phyloP scores from a whole-genome alignment of 139 green algal genomes.

The Penium margaritaceum region DNA sequence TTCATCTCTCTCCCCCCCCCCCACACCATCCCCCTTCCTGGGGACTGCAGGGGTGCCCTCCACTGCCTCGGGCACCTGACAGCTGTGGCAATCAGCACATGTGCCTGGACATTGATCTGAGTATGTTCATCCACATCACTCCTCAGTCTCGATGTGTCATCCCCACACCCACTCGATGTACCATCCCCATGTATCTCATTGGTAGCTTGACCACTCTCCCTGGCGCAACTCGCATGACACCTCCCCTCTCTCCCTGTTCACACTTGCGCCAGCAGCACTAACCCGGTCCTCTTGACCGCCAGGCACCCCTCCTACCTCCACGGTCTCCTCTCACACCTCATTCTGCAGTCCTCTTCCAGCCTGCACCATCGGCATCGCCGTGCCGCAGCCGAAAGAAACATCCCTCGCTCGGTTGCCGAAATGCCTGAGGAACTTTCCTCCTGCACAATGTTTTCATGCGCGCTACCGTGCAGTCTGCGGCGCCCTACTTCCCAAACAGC shows the following conservation, averaged over 20 bases:
- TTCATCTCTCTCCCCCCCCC: neutral
- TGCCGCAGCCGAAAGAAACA: neutral
- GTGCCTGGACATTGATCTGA: too few species aligned
- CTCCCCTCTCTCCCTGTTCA: too few species aligned
- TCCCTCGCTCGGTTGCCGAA: neutral
- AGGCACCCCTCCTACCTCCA: neutral
- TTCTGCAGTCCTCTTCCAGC: neutral
- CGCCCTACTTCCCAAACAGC: neutral
- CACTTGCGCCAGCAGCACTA: too few species aligned
- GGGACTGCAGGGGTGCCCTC: neutral
- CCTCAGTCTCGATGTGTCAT: too few species aligned
- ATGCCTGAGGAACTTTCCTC: neutral
- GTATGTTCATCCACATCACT: too few species aligned
- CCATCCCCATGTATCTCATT: too few species aligned
- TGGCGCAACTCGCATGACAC: too few species aligned
- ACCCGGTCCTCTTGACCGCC: neutral
- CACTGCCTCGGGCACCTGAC: too few species aligned
- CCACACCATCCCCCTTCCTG: neutral
- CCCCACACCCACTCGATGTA: too few species aligned
- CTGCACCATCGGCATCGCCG: neutral
- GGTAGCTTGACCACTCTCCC: too few species aligned
- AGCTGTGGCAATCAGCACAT: too few species aligned
- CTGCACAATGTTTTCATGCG: neutral
- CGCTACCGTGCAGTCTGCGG: neutral
- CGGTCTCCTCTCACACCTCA: neutral